phyloP scores from a whole-genome alignment of 495 filamentous ascomycete genomes.

The Talaromyces nanjingensis region DNA sequence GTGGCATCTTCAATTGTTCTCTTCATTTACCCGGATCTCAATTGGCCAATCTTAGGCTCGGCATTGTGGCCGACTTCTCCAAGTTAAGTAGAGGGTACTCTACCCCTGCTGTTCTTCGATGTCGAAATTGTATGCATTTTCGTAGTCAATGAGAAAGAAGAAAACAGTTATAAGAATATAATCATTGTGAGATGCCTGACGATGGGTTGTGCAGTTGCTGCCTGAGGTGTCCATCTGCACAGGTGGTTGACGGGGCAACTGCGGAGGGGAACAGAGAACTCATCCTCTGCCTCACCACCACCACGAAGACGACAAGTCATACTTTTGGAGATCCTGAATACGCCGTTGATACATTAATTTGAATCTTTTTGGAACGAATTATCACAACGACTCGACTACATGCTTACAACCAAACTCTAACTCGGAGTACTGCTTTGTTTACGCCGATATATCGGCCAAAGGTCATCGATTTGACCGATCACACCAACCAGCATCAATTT shows the following conservation, averaged over 20 bases:
- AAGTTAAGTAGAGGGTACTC: too few species aligned
- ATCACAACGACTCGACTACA: background rate
- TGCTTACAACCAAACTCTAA: background rate
- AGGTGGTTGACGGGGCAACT: constrained; percentile 34
- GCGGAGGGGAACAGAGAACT: constrained; percentile 10
- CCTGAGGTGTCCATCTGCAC: background rate
- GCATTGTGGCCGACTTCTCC: background rate
- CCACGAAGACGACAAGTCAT: background rate
- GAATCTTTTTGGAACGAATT: background rate
- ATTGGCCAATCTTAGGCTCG: background rate
- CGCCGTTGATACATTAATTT: background rate
- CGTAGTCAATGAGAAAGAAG: background rate
- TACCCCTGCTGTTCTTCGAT: too few species aligned
- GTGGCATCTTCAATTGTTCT: background rate
- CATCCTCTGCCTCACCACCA: background rate
- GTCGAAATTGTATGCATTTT: background rate
- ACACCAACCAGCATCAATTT: background rate
- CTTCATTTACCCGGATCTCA: background rate
- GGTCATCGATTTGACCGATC: background rate
- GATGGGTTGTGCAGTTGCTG: background rate
- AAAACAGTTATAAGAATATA: background rate
- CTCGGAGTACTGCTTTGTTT: background rate
- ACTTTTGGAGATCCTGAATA: background rate
- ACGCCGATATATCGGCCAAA: background rate
- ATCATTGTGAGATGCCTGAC: background rate